A percentile compares a stretch with the other conserved stretches of the same genome.
Evolutionary conservation across 2,329 filamentous ascomycete species (phyloP).

Genomic region (Penicillium capsulatum): DNA sequence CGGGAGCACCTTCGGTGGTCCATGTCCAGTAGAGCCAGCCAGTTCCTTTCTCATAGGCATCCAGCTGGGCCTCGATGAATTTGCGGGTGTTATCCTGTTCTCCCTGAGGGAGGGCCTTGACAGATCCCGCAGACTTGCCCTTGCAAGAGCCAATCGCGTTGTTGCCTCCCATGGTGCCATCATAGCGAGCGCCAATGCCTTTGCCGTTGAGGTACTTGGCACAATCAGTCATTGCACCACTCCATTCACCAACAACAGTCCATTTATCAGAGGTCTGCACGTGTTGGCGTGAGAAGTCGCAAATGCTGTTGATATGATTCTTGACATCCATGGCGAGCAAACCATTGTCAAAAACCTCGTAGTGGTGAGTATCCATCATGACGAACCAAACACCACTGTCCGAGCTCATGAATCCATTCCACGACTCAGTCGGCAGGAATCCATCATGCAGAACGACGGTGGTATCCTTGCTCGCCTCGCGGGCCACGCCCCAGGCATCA

Average conservation of each 20-base stretch:
- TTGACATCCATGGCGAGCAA: constrained; percentile 41
- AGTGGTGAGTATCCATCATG: constrained; percentile 65
- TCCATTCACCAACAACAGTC: constrained; percentile 67
- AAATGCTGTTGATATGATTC: constrained; percentile 55
- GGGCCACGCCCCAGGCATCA: constrained; percentile 48
- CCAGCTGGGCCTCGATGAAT: constrained; percentile 47
- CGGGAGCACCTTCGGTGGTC: constrained; percentile 48
- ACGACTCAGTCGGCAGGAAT: constrained; percentile 47
- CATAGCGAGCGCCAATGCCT: constrained; percentile 56
- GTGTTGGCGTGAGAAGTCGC: constrained; percentile 50
- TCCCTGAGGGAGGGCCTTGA: constrained; percentile 39
- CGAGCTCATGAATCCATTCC: constrained; percentile 58
- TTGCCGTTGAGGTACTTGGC: constrained; percentile 54
- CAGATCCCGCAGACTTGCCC: constrained; percentile 48
- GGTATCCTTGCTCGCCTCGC: constrained; percentile 43
- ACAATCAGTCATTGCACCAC: constrained; percentile 61
- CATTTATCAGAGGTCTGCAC: constrained; percentile 56
- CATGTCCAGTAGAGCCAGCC: constrained; percentile 51
- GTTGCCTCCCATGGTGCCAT: constrained; percentile 50
- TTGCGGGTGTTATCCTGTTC: constrained; percentile 39
- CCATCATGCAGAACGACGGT: constrained; percentile 55
- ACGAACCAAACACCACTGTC: constrained; percentile 47
- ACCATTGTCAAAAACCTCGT: constrained; percentile 30
- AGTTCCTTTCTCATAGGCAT: constrained; percentile 41
- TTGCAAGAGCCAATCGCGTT: constrained; percentile 53